Conservation (phyloP, 257 asterid species). For the Fraxinus quadrangulata region DNA sequence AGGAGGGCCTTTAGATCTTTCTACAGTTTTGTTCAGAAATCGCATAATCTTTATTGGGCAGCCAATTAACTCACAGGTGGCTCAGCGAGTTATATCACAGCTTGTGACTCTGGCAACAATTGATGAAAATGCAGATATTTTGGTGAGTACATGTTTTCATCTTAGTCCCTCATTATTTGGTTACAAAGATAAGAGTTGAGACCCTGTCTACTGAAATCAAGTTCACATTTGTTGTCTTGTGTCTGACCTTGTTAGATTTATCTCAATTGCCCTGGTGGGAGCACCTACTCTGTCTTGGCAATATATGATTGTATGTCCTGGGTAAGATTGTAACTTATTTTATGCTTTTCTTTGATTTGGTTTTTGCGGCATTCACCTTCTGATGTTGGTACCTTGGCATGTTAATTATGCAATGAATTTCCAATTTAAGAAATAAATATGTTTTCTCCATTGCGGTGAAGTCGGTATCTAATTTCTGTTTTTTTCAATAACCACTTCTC, state of each 20-base stretch:
- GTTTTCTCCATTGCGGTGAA: slow-evolving; percentile 21
- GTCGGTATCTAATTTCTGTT: neutral
- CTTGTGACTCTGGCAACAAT: slow-evolving; percentile 92
- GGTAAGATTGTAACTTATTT: slow-evolving; percentile 52
- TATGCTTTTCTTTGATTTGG: slow-evolving; percentile 20
- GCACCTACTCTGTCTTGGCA: slow-evolving; percentile 83
- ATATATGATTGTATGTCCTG: slow-evolving; percentile 99
- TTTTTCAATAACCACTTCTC: slow-evolving; percentile 29
- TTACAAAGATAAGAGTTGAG: slow-evolving; percentile 10
- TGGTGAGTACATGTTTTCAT: slow-evolving; percentile 49
- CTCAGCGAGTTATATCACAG: slow-evolving; percentile 94
- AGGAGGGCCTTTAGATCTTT: slow-evolving; percentile 88
- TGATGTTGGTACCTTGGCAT: slow-evolving; percentile 18
- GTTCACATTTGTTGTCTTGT: slow-evolving; percentile 14
- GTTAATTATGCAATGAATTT: slow-evolving; percentile 19
- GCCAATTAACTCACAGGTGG: slow-evolving; percentile 77
- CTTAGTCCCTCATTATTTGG: slow-evolving; percentile 1
- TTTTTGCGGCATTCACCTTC: slow-evolving; percentile 18
- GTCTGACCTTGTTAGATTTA: slow-evolving; percentile 56
- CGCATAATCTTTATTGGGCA: slow-evolving; percentile 93
- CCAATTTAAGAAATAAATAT: neutral
- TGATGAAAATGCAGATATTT: slow-evolving; percentile 88
- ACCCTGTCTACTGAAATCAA: slow-evolving; percentile 8
- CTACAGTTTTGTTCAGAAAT: slow-evolving; percentile 83
- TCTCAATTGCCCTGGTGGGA: slow-evolving; percentile 96